Evolutionary conservation across 1,284 basidiomycete genomes (phyloP), one percentile per base, ranked within the genome.

Genomic region (Cryptococcus sp.): DNA sequence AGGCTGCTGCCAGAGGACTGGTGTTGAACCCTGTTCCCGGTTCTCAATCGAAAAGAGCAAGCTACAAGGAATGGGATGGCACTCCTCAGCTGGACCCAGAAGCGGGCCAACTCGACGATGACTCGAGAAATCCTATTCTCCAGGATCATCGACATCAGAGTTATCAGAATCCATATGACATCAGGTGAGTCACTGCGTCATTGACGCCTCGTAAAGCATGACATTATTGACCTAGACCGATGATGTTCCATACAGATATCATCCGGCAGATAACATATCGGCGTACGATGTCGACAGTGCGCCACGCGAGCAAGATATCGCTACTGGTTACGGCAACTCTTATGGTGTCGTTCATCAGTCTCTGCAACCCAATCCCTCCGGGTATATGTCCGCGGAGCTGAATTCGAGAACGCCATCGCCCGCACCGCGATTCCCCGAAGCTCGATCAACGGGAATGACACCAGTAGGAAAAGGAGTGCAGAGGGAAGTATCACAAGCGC

Each of bases 151-250:
- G 47, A 39, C 44, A 58, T 51, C 52, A 54, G 16, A 61, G 59
- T 52, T 71, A 69, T 57, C 60, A 61, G 41, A 71, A 65, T 23
- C 67, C 69, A 2, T 72, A 67, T 55, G 68, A 70, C 47, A 69
- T 69, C 19, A 48, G 55, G 60, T 72, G 59, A 58, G 65, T 61
- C 16, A 50, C 41, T n/a, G 41, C 22, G 41, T 16, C 22, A 44
- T 44, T 8, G 41, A 2, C 8, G 29, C 13, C 29, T 16, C 11
- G 38, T 40, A n/a, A 40, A 40, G n/a, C 38, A 40, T n/a, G 38
- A 40, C 38, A 22, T 44, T 16, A 44, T 22, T 47, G 26, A n/a
- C n/a, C 7, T 19, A 23, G 38, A 38, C 10, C 34, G 3, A 40
- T 22, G n/a, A 38, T 22, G 23, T 7, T 34, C 2, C 13, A 13